Base-by-base conservation (phyloP, 1,284 basidiomycete species). In the Laetiporus sulphureus region DNA sequence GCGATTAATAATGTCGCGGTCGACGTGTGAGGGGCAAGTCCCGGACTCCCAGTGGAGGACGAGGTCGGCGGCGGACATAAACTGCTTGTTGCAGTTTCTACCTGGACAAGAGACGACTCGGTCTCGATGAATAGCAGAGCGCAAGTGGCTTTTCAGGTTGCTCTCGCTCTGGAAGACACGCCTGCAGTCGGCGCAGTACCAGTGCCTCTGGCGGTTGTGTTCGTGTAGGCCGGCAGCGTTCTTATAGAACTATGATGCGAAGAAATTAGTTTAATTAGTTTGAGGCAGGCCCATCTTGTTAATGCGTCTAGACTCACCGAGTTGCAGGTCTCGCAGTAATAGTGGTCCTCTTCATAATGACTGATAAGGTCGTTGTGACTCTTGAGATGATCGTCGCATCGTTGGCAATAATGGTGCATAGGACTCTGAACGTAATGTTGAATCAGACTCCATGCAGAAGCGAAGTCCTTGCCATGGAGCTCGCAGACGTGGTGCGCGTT, bases 201-300 rank as follows among this genome's bases (percentile, higher is more conserved):
- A 25, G 29, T 80, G 78, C 16, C 53, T 61, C 52, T 74, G 67
- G 7, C 67, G 59, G 42, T 68, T 64, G 50, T 81, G 78, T 45
- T 74, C 65, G 15, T 65, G 51, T 21, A 75, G 54, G 1, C 66
- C 71, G 4, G 34, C 5, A 3, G 55, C 59, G 23, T 52, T 65
- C 29, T 47, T 42, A 56, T 75, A 76, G 23, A 58, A 32, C 45
- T 46, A 20, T 21, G 15, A 8, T 11, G 18, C 11, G 22, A 7
- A 25, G n/a, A n/a, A n/a, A n/a, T n/a, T n/a, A n/a, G n/a, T n/a
- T n/a, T n/a, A n/a, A n/a, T n/a, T n/a, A n/a, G n/a, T n/a, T n/a
- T n/a, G n/a, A n/a, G n/a, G n/a, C n/a, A n/a, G n/a, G n/a, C n/a
- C n/a, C n/a, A n/a, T n/a, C n/a, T n/a, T 15, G 29, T 19, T 6